phyloP scores from a whole-genome alignment of 768 basidiomycete species.

The Mycena polygramma region DNA sequence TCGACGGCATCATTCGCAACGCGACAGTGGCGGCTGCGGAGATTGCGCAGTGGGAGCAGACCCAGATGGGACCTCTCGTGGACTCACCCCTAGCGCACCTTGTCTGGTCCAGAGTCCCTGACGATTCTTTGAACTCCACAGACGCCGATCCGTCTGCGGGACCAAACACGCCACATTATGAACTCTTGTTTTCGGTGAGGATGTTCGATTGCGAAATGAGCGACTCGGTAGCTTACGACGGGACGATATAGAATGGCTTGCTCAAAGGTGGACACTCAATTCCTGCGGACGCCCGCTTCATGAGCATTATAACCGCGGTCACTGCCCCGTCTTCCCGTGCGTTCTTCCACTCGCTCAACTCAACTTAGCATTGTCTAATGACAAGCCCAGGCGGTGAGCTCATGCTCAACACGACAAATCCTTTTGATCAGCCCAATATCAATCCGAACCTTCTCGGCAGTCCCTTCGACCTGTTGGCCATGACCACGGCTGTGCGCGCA shows the following conservation, averaged over 20 bases:
- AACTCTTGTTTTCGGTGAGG: slow-evolving; percentile 39
- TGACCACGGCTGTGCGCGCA: slow-evolving; percentile 39
- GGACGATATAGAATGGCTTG: slow-evolving; percentile 25
- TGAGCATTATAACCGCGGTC: slow-evolving; percentile 28
- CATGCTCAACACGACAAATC: slow-evolving; percentile 53
- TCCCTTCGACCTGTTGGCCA: slow-evolving; percentile 40
- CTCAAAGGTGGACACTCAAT: slow-evolving; percentile 6
- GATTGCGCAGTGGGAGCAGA: slow-evolving; percentile 34
- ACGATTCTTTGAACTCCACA: slow-evolving; percentile 9
- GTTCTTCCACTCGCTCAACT: neutral
- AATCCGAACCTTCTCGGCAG: slow-evolving; percentile 56
- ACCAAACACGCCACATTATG: slow-evolving; percentile 38
- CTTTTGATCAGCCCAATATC: slow-evolving; percentile 59
- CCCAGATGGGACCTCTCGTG: slow-evolving; percentile 35
- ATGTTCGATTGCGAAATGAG: too few relatives aligned
- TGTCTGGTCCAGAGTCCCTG: slow-evolving; percentile 19
- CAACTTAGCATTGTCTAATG: too few relatives aligned
- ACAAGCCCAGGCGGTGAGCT: slow-evolving; percentile 40
- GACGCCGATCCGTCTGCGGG: slow-evolving; percentile 42
- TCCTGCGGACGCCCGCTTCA: slow-evolving; percentile 30
- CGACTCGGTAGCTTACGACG: neutral
- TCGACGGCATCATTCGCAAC: slow-evolving; percentile 34
- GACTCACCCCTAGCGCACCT: slow-evolving; percentile 25
- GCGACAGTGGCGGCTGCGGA: slow-evolving; percentile 20
- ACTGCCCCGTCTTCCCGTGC: slow-evolving; percentile 38